Percentiles rank a stretch among this genome's conserved stretches.
phyloP scores from a whole-genome alignment of 2,329 filamentous ascomycete genomes.

The Clonostachys solani region DNA sequence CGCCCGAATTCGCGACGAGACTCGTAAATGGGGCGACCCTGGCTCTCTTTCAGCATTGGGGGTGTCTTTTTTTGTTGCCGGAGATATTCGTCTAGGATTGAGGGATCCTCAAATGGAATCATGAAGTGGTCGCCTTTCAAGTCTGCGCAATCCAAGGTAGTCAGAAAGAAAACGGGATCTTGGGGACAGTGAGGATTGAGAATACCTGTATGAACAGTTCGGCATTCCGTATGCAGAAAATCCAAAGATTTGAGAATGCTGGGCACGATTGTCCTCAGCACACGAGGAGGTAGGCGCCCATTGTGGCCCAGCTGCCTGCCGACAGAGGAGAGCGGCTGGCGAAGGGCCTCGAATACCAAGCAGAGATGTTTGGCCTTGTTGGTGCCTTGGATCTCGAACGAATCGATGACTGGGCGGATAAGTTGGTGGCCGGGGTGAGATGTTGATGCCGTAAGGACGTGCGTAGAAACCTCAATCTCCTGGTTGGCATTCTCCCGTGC shows the following conservation, averaged over 20 bases:
- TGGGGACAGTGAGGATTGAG: too few relatives aligned
- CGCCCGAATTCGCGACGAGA: slow-evolving; percentile 14
- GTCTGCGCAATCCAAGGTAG: slow-evolving; percentile 9
- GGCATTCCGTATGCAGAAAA: slow-evolving; percentile 31
- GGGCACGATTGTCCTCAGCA: slow-evolving; percentile 17
- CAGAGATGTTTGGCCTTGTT: slow-evolving; percentile 10
- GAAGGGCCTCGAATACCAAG: slow-evolving; percentile 15
- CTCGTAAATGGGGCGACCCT: slow-evolving; percentile 13
- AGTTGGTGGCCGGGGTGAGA: slow-evolving; percentile 12
- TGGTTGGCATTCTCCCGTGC: slow-evolving; percentile 12
- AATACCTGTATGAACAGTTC: slow-evolving; percentile 32
- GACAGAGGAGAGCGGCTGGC: slow-evolving; percentile 16
- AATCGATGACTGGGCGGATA: slow-evolving; percentile 12
- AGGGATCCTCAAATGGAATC: slow-evolving; percentile 14
- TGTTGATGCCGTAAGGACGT: slow-evolving; percentile 11
- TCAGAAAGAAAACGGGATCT: background rate
- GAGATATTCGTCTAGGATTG: slow-evolving; percentile 13
- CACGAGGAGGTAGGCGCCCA: slow-evolving; percentile 11
- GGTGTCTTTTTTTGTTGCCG: slow-evolving; percentile 13
- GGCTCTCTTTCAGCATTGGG: slow-evolving; percentile 11
- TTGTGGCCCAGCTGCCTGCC: slow-evolving; percentile 11
- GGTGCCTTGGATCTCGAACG: slow-evolving; percentile 12
- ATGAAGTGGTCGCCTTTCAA: slow-evolving; percentile 16
- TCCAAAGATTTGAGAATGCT: slow-evolving; percentile 30
- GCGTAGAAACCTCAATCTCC: slow-evolving; percentile 14